phyloP scores from a whole-genome alignment of 2,329 filamentous ascomycete genomes.

The Metarhizium album region DNA sequence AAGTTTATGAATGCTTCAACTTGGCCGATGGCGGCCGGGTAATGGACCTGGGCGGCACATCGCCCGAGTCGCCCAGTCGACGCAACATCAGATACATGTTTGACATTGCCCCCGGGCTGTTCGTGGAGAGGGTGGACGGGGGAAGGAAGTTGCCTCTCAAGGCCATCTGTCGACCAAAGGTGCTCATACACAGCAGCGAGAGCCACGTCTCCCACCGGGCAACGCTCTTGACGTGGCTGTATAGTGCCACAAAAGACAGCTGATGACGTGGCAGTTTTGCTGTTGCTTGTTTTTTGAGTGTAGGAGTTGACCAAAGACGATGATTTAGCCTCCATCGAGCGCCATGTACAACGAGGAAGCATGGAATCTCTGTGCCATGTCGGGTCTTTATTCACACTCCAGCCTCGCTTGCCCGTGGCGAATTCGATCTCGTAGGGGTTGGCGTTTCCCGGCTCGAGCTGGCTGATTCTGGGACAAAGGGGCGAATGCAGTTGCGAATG shows the following conservation, averaged over 20 bases:
- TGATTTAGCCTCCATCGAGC: not conserved
- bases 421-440: not conserved
- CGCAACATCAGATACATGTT: slow-evolving; percentile 24
- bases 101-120: slow-evolving; percentile 25
- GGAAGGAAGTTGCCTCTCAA: slow-evolving; percentile 22
- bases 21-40: slow-evolving; percentile 20
- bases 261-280: not conserved
- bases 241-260: slow-evolving; percentile 4
- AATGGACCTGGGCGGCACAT: slow-evolving; percentile 20
- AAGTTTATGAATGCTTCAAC: slow-evolving; percentile 27
- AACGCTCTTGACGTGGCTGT: slow-evolving; percentile 23
- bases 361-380: not conserved
- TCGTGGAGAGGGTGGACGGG: slow-evolving; percentile 24
- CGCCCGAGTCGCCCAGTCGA: slow-evolving; percentile 17
- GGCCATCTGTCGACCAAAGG: slow-evolving; percentile 23
- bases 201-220: slow-evolving; percentile 17
- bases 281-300: not conserved
- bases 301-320: not conserved
- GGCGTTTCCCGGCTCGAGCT: not conserved
- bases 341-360: not conserved
- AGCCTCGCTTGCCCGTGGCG: not conserved
- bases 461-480: slow-evolving; percentile 20
- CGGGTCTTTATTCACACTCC: not conserved
- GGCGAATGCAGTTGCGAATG: slow-evolving; percentile 25
- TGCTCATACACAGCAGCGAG: slow-evolving; percentile 20